Evolutionary conservation across 139 green algal genomes (phyloP), one percentile per base, ranked within the genome.

Genomic region (Edaphochlamys debaryana): DNA sequence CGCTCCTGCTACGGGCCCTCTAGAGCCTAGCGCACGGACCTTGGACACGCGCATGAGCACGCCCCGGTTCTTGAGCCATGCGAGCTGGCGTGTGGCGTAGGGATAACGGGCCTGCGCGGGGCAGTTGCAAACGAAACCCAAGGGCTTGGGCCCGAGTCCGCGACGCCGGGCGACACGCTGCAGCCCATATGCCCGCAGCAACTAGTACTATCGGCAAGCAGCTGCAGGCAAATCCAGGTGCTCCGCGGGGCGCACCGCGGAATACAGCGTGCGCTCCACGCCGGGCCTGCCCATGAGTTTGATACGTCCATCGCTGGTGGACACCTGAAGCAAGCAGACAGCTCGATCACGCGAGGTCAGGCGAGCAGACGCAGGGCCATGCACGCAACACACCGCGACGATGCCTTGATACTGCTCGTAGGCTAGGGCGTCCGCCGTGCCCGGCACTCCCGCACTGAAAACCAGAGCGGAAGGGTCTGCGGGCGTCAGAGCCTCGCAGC

Each of bases 331-430:
- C 45, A 13, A 9, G 45, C 11, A 13, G 45, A 9, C 45, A 54
- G 45, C 11, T 22, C 11, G 9, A 13, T 13, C 11, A 54, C 45
- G 9, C 11, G 45, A 9, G 45, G 45, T n/a, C n/a, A n/a, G n/a
- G n/a, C n/a, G n/a, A 25, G 23, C 56, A 54, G 56, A 32, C 19
- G 17, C 4, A 30, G 52, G 23, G 25, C 56, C 9, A 7, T 3
- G 17, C 23, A 3, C 56, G 25, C 19, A 15, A 32, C 80, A 22
- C 69, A 93, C 90, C 64, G 86, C 90, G 30, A 93, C 62, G 20
- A 91, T 64, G 0, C 86, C 58, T 25, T 93, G 87, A 6, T 91
- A 41, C 2, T 82, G 70, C 32, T 93, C 90, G 52, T 89, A 91
- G 7, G 90, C 86, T 27, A 87, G 56, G 27, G 72, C 68, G 67